Evolutionary conservation across 2,329 filamentous ascomycete genomes (phyloP).

Genomic region (Fusarium drepaniforme): DNA sequence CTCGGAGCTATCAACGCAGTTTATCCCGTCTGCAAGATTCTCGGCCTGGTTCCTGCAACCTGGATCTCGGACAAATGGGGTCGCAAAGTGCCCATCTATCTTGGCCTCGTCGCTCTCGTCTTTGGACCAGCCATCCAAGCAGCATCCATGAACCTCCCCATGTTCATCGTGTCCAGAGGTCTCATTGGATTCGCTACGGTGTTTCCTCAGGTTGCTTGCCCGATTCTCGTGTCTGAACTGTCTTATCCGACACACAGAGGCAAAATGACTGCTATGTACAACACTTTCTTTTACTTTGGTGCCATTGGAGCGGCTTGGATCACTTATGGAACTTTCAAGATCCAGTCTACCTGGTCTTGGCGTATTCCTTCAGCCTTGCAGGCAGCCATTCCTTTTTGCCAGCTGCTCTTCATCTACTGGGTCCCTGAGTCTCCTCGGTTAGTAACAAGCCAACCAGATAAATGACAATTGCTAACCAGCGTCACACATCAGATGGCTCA

Average conservation of each 20-base stretch:
- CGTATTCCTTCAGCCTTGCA: constrained; percentile 7
- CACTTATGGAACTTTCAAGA: constrained; percentile 10
- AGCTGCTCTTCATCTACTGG: background rate
- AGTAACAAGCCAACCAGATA: background rate
- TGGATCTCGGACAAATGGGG: constrained; percentile 53
- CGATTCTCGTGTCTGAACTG: constrained; percentile 48
- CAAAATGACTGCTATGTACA: constrained; percentile 46
- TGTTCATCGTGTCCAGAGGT: constrained; percentile 46
- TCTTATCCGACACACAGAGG: constrained; percentile 48
- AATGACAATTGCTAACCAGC: background rate
- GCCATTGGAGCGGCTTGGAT: constrained; percentile 6
- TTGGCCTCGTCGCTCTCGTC: constrained; percentile 47
- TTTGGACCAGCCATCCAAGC: constrained; percentile 47
- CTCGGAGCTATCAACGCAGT: constrained; percentile 52
- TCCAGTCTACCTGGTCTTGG: constrained; percentile 11
- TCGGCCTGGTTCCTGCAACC: constrained; percentile 49
- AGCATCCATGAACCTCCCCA: constrained; percentile 34
- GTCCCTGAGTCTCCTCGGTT: constrained; percentile 14
- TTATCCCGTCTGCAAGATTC: constrained; percentile 52
- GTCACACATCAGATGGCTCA: constrained; percentile 1
- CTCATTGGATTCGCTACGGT: constrained; percentile 46
- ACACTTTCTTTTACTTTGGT: constrained; percentile 41
- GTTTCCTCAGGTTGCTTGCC: constrained; percentile 45
- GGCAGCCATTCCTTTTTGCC: background rate
- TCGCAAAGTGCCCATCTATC: constrained; percentile 51